Conservation (phyloP, 73 alveolate species). For the Blepharisma japonicum region DNA sequence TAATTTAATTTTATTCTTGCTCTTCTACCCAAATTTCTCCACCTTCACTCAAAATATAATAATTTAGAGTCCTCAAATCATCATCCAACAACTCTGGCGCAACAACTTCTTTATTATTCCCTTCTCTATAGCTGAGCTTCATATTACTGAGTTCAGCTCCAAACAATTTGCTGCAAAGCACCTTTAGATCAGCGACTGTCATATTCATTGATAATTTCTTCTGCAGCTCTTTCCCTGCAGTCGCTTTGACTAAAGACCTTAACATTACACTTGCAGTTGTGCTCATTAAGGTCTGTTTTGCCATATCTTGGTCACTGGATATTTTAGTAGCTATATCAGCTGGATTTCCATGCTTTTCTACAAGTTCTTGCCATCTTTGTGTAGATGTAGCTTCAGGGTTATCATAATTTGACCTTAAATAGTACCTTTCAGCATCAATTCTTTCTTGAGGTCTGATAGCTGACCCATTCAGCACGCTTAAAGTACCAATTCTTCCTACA, state of each 20-base stretch:
- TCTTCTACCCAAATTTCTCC: slow-evolving; percentile 44
- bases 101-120: background rate
- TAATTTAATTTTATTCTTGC: too few relatives aligned
- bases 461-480: slow-evolving; percentile 42
- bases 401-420: slow-evolving; percentile 28
- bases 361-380: slow-evolving; percentile 6
- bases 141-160: slow-evolving; percentile 32
- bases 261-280: slow-evolving; percentile 38
- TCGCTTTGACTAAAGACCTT: slow-evolving; percentile 14
- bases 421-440: slow-evolving; percentile 44
- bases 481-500: slow-evolving; percentile 36
- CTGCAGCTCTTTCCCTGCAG: slow-evolving; percentile 41
- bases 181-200: slow-evolving; percentile 53
- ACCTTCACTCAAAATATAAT: slow-evolving; percentile 43
- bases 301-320: background rate
- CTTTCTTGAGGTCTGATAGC: slow-evolving; percentile 42
- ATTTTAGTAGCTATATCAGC: background rate
- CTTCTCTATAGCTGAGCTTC: slow-evolving; percentile 35
- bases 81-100: slow-evolving; percentile 49
- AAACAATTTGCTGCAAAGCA: slow-evolving; percentile 53
- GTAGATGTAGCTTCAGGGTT: background rate
- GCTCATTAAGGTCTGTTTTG: background rate
- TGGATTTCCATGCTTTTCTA: slow-evolving; percentile 18
- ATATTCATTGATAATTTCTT: slow-evolving; percentile 41
- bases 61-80: slow-evolving; percentile 42